These are phyloP conservation scores for Stephanodiscus minutulus DNA, from an alignment of 108 stramenopile species.

Conservation along the genomic window DNA sequence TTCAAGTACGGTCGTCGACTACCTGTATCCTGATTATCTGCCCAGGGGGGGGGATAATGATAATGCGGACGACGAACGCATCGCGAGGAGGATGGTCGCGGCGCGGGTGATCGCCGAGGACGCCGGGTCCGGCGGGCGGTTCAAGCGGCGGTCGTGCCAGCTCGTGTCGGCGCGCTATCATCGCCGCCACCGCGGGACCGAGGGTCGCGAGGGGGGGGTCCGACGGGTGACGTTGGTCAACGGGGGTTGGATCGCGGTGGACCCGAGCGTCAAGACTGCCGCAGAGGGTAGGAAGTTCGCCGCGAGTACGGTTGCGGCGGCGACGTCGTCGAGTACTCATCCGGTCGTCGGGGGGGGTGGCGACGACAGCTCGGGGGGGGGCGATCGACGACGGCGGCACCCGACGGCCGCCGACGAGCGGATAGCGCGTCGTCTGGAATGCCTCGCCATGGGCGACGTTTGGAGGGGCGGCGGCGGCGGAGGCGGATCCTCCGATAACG, in stretches of 20 bases:
- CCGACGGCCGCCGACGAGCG: slow-evolving; percentile 73
- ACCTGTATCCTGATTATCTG: slow-evolving; percentile 44
- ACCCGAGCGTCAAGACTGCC: slow-evolving; percentile 63
- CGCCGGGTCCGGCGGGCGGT: slow-evolving; percentile 66
- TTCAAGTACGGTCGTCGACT: slow-evolving; percentile 36
- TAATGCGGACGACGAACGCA: slow-evolving; percentile 13
- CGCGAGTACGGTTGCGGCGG: background rate
- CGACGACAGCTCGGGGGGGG: slow-evolving; percentile 2
- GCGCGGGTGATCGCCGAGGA: slow-evolving; percentile 60
- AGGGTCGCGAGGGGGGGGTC: background rate
- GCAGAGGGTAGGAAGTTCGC: slow-evolving; percentile 75
- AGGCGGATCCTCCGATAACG: background rate
- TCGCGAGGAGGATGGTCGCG: slow-evolving; percentile 47
- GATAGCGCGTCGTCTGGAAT: slow-evolving; percentile 75
- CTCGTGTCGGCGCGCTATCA: slow-evolving; percentile 29
- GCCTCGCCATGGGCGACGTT: slow-evolving; percentile 77
- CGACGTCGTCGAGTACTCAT: background rate
- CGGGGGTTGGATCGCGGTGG: slow-evolving; percentile 84
- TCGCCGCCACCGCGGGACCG: background rate
- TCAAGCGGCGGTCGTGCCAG: slow-evolving; percentile 73
- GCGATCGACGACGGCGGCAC: slow-evolving; percentile 12
- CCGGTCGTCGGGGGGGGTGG: too few relatives aligned
- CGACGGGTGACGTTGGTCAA: slow-evolving; percentile 58
- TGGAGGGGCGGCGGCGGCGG: background rate
- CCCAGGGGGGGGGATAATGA: background rate